Evolutionary conservation across 441 rosid species (phyloP).

Genomic region (Corymbia citriodora): DNA sequence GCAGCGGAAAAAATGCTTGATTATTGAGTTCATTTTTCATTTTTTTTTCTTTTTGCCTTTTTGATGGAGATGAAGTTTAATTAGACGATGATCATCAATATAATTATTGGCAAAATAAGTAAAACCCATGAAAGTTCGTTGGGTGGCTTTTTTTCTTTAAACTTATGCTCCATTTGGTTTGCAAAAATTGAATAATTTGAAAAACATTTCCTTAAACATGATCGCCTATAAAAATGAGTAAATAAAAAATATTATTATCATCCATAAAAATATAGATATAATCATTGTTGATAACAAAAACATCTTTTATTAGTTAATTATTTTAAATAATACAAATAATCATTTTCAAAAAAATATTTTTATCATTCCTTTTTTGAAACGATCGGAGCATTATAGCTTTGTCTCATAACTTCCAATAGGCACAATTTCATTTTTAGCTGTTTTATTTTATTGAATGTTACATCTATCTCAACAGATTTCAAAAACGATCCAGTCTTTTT

Average conservation of each 20-base stretch:
- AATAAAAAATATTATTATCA: background rate
- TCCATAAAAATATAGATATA: background rate
- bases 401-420: background rate
- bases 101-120: background rate
- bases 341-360: background rate
- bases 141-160: background rate
- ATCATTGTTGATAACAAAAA: too few species aligned
- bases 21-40: background rate
- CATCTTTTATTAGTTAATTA: too few species aligned
- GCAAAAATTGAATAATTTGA: fast-evolving
- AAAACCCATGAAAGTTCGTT: background rate
- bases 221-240: background rate
- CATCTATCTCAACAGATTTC: background rate
- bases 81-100: background rate
- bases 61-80: background rate
- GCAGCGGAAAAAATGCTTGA: background rate
- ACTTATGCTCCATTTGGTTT: background rate
- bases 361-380: background rate
- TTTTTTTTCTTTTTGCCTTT: background rate
- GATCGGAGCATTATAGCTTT: background rate
- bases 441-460: background rate
- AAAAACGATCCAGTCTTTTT: background rate
- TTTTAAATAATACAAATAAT: too few species aligned
- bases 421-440: background rate
- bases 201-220: background rate